Base-by-base conservation (phyloP, 2,329 filamentous ascomycete genomes). In the Aurifilum marmelostoma region DNA sequence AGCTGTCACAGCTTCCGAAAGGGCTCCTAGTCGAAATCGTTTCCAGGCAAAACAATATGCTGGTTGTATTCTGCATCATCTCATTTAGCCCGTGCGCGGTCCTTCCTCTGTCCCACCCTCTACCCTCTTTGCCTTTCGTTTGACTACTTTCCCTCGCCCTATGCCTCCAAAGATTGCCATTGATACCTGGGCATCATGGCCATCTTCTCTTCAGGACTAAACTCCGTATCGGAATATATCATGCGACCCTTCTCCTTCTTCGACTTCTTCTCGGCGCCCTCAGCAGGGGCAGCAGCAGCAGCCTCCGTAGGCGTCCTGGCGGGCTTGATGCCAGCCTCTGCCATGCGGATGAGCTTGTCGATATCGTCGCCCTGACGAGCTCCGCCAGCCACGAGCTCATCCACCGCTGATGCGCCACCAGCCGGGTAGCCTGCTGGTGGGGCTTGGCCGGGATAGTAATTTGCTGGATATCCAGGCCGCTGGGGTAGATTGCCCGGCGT, bases 181-280 rank as follows among this genome's bases (percentile, higher is more conserved):
- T 90, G 89, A 82, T 97, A 97, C 79, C 89, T 90, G 71, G 91
- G 84, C 82, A 96, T 82, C 76, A 83, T 81, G 37, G 93, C 91
- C 92, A 97, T 94, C 81, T 90, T 93, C 85, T 97, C 94, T 82
- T 97, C 94, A 1, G 93, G 92, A 75, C 92, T 96, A 75, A 89
- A 83, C 69, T 91, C 90, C 65, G 91, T 89, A 77, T 97, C 92
- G 71, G 89, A 89, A 81, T 96, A 97, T 39, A 97, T 84, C 87
- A 97, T 90, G 77, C 88, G 87, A n/a, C 74, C 74, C 75, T 79
- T 79, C 62, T 88, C 85, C 78, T 91, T 91, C 84, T 91, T 91
- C 24, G 80, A 80, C 75, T 88, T 88, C 82, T 89, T 91, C 77
- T 91, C 89, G 47, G 77, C 67, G 83, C 83, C 43, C 81, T 80